Evolutionary conservation across 2,329 filamentous ascomycete species (phyloP).

Genomic region (Mycogone perniciosa): DNA sequence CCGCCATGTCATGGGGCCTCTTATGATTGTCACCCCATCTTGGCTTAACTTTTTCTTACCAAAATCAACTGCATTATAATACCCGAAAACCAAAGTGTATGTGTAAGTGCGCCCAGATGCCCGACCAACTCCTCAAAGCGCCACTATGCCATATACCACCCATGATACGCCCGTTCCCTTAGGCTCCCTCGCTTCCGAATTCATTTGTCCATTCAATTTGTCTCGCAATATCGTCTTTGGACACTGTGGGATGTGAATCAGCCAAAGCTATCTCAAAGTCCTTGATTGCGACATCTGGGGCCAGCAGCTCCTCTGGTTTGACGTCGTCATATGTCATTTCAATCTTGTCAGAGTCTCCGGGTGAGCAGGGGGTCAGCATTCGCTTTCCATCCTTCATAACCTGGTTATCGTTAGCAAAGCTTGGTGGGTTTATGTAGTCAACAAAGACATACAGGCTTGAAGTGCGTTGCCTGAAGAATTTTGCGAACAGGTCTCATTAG

Average conservation of each 20-base stretch:
- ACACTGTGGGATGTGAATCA: constrained; percentile 82
- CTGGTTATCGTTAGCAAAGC: constrained; percentile 35
- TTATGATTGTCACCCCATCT: background rate
- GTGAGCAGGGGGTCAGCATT: constrained; percentile 85
- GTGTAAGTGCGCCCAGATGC: constrained; percentile 16
- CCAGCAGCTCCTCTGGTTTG: constrained; percentile 74
- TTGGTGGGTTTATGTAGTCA: constrained; percentile 2
- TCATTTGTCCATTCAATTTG: constrained; percentile 94
- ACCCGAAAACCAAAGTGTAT: constrained; percentile 12
- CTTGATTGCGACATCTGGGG: constrained; percentile 79
- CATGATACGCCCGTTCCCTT: constrained; percentile 15
- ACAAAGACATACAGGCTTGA: constrained; percentile 66
- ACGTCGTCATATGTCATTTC: constrained; percentile 95
- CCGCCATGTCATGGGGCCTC: too few relatives aligned
- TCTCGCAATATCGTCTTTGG: constrained; percentile 71
- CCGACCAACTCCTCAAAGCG: constrained; percentile 25
- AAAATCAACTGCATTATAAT: constrained; percentile 2
- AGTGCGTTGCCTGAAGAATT: constrained; percentile 96
- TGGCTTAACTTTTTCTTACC: background rate
- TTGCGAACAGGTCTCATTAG: constrained; percentile 96
- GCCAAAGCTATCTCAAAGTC: constrained; percentile 93
- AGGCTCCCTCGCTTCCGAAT: constrained; percentile 84
- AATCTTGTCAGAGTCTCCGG: constrained; percentile 74
- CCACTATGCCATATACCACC: constrained; percentile 22
- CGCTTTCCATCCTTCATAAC: constrained; percentile 61